These are phyloP conservation scores for Rhizopogon vinicolor DNA, from an alignment of 768 basidiomycete species.

Conservation along the genomic window DNA sequence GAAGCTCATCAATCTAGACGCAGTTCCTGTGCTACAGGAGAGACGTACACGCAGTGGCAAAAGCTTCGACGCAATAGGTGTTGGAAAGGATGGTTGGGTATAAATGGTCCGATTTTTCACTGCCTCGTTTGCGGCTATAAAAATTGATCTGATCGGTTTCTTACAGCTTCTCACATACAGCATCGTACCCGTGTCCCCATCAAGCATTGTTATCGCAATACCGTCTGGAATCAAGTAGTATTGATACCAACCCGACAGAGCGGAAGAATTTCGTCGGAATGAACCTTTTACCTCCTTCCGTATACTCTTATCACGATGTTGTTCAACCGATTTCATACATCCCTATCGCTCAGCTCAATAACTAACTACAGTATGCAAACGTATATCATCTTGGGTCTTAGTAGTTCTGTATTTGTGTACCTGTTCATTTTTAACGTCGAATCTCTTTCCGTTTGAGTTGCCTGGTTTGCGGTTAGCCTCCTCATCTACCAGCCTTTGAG, in stretches of 20 bases:
- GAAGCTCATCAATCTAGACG: constrained; percentile 79
- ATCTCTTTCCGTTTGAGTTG: neutral
- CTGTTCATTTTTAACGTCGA: neutral
- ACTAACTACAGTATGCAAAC: neutral
- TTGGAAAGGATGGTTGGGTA: constrained; percentile 77
- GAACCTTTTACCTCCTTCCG: neutral
- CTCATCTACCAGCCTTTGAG: neutral
- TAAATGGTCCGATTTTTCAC: constrained; percentile 40
- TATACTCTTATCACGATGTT: neutral
- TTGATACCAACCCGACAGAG: neutral
- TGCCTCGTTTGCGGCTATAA: constrained; percentile 10
- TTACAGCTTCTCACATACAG: neutral
- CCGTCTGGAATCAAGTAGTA: neutral
- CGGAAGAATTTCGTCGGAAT: neutral
- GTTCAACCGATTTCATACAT: neutral
- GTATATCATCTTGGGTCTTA: constrained; percentile 2
- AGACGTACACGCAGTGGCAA: constrained; percentile 80
- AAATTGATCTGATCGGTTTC: neutral
- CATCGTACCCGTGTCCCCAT: neutral
- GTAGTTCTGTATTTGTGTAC: constrained; percentile 5
- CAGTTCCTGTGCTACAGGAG: constrained; percentile 65
- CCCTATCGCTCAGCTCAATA: constrained; percentile 1
- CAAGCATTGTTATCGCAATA: neutral
- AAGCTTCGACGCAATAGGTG: constrained; percentile 76
- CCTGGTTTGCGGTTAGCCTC: neutral